phyloP scores from a whole-genome alignment of 2,329 filamentous ascomycete species.

The Emmonsiellopsis sp. region DNA sequence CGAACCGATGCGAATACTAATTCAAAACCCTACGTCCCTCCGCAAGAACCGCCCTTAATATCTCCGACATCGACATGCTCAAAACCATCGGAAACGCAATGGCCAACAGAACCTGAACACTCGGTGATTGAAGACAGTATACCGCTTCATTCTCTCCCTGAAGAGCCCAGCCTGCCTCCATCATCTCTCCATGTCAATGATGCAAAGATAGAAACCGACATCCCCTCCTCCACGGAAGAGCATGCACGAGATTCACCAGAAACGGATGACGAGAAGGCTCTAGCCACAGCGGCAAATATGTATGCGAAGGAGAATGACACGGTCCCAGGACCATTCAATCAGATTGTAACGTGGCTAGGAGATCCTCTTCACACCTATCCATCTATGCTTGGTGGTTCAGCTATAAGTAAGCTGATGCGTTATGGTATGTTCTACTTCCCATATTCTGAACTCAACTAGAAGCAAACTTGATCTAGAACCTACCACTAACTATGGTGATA shows the following conservation, averaged over 20 bases:
- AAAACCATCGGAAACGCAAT: neutral
- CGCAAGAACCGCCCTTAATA: neutral
- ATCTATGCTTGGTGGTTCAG: conserved; percentile 10
- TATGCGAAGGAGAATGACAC: neutral
- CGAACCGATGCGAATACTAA: conserved; percentile 3
- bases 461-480: neutral
- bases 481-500: neutral
- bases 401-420: conserved; percentile 12
- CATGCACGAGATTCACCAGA: neutral
- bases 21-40: neutral
- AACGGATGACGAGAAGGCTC: neutral
- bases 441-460: neutral
- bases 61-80: neutral
- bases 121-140: neutral
- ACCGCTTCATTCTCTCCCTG: neutral
- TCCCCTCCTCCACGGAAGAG: neutral
- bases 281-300: neutral
- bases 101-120: neutral
- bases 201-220: neutral
- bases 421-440: conserved; percentile 8
- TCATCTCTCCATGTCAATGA: neutral
- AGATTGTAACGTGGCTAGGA: conserved; percentile 8
- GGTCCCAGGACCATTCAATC: conserved; percentile 8
- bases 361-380: conserved; percentile 9
- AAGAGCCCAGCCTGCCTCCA: neutral